A percentile compares a stretch with the other conserved stretches of the same genome.
These are phyloP conservation scores for Neltuma alba DNA, from an alignment of 306 rosid genomes.

Conservation along the genomic window DNA sequence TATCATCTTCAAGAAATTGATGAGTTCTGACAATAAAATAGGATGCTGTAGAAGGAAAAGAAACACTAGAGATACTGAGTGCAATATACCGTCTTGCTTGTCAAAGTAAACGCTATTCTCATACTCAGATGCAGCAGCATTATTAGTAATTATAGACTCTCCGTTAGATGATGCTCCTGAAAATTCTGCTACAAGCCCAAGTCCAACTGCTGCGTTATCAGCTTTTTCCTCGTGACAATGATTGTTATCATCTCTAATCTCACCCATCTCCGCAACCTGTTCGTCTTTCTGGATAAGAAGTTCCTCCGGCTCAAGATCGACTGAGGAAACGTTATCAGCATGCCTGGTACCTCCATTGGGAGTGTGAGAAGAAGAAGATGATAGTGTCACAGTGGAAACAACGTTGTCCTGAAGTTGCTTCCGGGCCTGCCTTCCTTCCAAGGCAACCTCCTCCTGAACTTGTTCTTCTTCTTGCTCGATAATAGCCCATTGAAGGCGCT, in stretches of 20 bases:
- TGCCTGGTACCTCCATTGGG: slow-evolving; percentile 3
- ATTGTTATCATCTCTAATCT: not conserved
- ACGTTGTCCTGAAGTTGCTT: slow-evolving; percentile 15
- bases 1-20: not conserved
- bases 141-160: slow-evolving; percentile 21
- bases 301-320: not conserved
- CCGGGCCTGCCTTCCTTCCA: slow-evolving; percentile 32
- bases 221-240: not conserved
- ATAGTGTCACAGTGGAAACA: not conserved
- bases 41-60: not conserved
- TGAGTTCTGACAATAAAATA: not conserved
- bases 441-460: slow-evolving; percentile 41
- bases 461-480: slow-evolving; percentile 26
- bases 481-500: slow-evolving; percentile 20
- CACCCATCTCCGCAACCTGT: slow-evolving; percentile 12
- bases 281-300: slow-evolving; percentile 27
- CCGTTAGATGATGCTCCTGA: slow-evolving; percentile 26
- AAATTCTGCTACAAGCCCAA: slow-evolving; percentile 11
- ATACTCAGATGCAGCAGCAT: slow-evolving; percentile 12
- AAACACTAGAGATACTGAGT: not conserved
- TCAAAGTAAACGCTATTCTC: slow-evolving; percentile 51
- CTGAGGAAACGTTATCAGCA: slow-evolving; percentile 10
- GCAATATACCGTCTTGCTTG: slow-evolving; percentile 41
- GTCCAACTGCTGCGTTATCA: not conserved
- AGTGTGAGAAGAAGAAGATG: not conserved